Evolutionary conservation across 2,329 filamentous ascomycete genomes (phyloP).

Genomic region (Fusarium xylarioides): DNA sequence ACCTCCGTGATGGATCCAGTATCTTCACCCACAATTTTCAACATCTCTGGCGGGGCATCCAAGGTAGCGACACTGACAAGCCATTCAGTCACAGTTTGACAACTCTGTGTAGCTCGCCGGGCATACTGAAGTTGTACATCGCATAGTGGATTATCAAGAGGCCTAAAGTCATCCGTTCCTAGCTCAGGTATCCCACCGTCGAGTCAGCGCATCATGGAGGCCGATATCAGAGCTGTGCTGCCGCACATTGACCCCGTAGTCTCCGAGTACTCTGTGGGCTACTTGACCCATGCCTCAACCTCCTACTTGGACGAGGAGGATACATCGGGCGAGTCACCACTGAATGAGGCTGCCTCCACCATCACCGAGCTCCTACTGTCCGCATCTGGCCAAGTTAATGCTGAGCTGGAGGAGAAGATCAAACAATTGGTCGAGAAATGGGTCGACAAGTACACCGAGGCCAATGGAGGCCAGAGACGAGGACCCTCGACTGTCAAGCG

Average conservation of each 20-base stretch:
- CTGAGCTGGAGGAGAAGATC: constrained; percentile 79
- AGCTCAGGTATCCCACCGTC: not conserved
- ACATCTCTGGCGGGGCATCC: constrained; percentile 38
- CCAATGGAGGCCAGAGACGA: constrained; percentile 75
- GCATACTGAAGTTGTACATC: not conserved
- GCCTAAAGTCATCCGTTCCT: not conserved
- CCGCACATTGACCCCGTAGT: constrained; percentile 89
- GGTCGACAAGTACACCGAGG: constrained; percentile 80
- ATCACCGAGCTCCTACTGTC: constrained; percentile 92
- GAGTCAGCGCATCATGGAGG: constrained; percentile 70
- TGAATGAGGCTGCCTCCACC: constrained; percentile 83
- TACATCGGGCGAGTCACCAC: constrained; percentile 72
- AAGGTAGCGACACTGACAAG: constrained; percentile 28
- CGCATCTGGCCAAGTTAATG: constrained; percentile 84
- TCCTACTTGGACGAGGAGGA: constrained; percentile 81
- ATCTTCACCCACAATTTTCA: constrained; percentile 41
- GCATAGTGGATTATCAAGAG: not conserved
- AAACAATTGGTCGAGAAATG: constrained; percentile 88
- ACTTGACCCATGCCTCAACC: constrained; percentile 91
- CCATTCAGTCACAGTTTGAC: constrained; percentile 15
- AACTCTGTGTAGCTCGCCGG: not conserved
- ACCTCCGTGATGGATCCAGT: constrained; percentile 15
- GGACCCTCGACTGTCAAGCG: constrained; percentile 81
- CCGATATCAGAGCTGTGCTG: constrained; percentile 84
- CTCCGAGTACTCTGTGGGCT: constrained; percentile 93